phyloP scores from a whole-genome alignment of 1,139 yeast species.

The Hyphopichia pseudoburtonii region DNA sequence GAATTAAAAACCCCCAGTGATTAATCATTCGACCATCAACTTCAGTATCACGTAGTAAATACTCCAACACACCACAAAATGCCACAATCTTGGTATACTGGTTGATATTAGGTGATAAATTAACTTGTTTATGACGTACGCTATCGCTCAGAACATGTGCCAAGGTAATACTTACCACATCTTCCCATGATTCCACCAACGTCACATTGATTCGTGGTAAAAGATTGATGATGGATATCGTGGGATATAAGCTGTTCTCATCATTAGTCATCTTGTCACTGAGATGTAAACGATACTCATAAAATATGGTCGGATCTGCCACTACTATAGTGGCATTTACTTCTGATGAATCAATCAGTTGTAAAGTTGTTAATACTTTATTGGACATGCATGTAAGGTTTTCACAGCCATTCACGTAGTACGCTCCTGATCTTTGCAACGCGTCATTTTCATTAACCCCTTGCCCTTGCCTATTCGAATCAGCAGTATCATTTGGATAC shows the following conservation, averaged over 20 bases:
- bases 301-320: slow-evolving; percentile 8
- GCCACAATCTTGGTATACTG: slow-evolving; percentile 6
- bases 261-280: not conserved
- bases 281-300: not conserved
- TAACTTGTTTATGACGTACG: not conserved
- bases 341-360: no score
- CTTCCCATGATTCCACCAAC: slow-evolving; percentile 10
- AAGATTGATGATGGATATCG: slow-evolving; percentile 3
- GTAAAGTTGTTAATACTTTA: no score
- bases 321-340: slow-evolving; percentile 5
- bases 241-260: not conserved
- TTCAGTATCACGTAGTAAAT: slow-evolving; percentile 3
- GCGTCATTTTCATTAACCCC: no score
- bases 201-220: slow-evolving; percentile 6
- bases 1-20: slow-evolving; percentile 7
- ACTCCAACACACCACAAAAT: slow-evolving; percentile 12
- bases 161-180: slow-evolving; percentile 3
- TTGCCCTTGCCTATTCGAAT: no score
- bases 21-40: slow-evolving; percentile 7
- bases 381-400: not conserved
- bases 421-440: not conserved
- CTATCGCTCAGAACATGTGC: not conserved
- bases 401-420: slow-evolving; percentile 4
- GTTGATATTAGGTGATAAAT: not conserved
- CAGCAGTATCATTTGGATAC: no score